Conservation (phyloP, 805 yeast species). For the Spathaspora girioi region DNA sequence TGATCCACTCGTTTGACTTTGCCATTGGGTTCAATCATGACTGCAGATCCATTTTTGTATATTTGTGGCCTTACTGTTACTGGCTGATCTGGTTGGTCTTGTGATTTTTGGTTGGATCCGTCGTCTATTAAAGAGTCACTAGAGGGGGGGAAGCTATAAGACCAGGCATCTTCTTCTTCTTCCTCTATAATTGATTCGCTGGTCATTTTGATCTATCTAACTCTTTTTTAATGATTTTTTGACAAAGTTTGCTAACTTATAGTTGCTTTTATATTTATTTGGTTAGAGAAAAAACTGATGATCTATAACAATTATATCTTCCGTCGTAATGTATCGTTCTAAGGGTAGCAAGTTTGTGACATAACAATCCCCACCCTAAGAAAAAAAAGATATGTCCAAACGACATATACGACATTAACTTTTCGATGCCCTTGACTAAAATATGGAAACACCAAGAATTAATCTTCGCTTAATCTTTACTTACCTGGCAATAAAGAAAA, state of each 20-base stretch:
- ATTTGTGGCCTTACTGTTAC: background rate
- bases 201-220: background rate
- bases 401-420: background rate
- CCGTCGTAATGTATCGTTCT: background rate
- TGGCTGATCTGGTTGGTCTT: background rate
- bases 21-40: background rate
- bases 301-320: background rate
- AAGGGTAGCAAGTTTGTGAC: background rate
- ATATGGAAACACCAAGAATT: background rate
- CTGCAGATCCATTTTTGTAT: background rate
- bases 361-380: background rate
- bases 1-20: background rate
- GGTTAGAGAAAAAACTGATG: too few relatives aligned
- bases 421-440: background rate
- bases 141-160: slow-evolving; percentile 25
- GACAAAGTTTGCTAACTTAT: too few relatives aligned
- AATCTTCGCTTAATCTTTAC: background rate
- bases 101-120: background rate
- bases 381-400: background rate
- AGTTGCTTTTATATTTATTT: too few relatives aligned
- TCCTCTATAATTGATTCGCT: slow-evolving; percentile 17
- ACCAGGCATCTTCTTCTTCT: slow-evolving; percentile 41
- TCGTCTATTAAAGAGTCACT: slow-evolving; percentile 1
- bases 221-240: too few relatives aligned
- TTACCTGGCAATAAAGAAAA: too few relatives aligned